Percentiles rank a stretch among this genome's conserved stretches.
phyloP scores from a whole-genome alignment of 2,329 filamentous ascomycete species.

The Ophiostoma himal-ulmi region DNA sequence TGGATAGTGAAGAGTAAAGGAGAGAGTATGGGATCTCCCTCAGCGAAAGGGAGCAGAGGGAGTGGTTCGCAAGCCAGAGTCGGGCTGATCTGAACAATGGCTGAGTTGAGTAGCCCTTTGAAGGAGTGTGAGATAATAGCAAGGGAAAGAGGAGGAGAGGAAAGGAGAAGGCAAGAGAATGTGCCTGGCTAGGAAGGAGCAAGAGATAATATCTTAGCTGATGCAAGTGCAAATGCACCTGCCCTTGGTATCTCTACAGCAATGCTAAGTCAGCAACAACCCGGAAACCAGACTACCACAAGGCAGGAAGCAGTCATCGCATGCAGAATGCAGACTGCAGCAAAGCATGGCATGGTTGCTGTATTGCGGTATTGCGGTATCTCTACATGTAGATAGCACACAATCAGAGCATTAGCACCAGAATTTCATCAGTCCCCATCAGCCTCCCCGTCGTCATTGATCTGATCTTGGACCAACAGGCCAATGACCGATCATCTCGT shows the following conservation, averaged over 20 bases:
- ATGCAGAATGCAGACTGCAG: no score
- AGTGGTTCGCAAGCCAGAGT: background rate
- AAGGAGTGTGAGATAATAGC: background rate
- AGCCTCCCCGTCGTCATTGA: background rate
- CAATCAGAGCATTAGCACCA: background rate
- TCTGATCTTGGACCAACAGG: background rate
- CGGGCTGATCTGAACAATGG: constrained; percentile 7
- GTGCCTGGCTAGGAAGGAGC: background rate
- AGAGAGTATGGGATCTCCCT: background rate
- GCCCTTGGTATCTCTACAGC: background rate
- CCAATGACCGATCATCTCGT: background rate
- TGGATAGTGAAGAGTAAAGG: background rate
- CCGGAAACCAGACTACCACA: background rate
- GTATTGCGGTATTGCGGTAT: background rate
- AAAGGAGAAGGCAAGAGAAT: background rate
- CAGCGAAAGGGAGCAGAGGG: background rate
- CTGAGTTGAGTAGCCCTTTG: background rate
- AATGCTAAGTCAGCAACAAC: background rate
- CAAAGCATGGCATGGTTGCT: background rate
- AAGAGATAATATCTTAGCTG: background rate
- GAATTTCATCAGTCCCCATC: background rate
- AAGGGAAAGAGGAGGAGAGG: background rate
- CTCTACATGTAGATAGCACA: background rate
- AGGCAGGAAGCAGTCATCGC: background rate
- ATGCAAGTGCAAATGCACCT: background rate